Evolutionary conservation across 2,329 filamentous ascomycete species (phyloP), one percentile per base, ranked within the genome.

Genomic region (Xylaria sp.): DNA sequence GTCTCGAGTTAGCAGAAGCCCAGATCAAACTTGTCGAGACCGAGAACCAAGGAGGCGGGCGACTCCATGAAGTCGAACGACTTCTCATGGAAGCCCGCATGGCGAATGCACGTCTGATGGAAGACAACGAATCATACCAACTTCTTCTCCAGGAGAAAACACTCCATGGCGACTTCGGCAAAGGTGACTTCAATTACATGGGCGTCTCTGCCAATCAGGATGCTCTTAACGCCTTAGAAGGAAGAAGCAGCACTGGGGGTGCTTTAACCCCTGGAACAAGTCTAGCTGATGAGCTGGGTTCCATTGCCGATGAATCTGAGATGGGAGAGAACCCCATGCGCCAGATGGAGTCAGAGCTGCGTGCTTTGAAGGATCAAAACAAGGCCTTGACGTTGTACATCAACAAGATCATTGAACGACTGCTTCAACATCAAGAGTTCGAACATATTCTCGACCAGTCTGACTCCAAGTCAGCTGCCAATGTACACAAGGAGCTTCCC

Each of bases 41-140:
- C 57, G 94, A 98, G 78, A 97, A 97, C 76, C 88, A 91, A 77
- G 94, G 93, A 55, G 94, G 94, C 56, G 93, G 92, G 47, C 89
- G 91, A 28, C 81, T 97, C 73, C 91, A 92, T 69, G 92, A 97
- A 77, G 86, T 98, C n/a, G 94, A 98, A 79, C 90, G 91, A 71
- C 87, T 92, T 67, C 85, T 98, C 55, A 88, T 97, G 78, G 94
- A 98, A 74, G 90, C 92, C 40, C 92, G 94, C 72, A 95, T 98
- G 90, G 91, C 93, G 69, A 99, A 98, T 74, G 95, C 95, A 60
- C 88, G 94, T 47, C 82, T 99, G 66, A 95, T 97, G 91, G 95
- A 99, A 79, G 95, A 99, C 78, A 98, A 98, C 73, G 95, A 99
- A 78, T 96, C 93, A 78, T 99, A 97, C 78, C 94, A 98, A 78